phyloP scores from a whole-genome alignment of 1,139 yeast genomes.

The Protomyces lactucae-debilis region DNA sequence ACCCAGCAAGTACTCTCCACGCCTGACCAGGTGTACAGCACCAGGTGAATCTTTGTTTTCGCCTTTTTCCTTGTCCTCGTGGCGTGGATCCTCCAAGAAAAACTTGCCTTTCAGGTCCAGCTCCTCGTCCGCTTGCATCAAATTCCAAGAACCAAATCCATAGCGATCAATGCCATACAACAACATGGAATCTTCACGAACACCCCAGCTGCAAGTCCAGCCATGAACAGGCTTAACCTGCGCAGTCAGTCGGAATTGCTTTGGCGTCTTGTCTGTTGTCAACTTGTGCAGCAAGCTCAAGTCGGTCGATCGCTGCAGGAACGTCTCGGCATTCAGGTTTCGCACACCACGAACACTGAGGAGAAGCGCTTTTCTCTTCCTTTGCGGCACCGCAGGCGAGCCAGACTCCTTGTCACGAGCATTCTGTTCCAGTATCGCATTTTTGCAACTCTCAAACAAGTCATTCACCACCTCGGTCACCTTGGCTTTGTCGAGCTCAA shows the following conservation, averaged over 20 bases:
- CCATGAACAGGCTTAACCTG: constrained; percentile 77
- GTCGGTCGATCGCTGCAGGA: constrained; percentile 76
- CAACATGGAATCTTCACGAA: constrained; percentile 77
- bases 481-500: constrained; percentile 79
- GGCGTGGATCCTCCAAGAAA: constrained; percentile 46
- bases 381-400: constrained; percentile 49
- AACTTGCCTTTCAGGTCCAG: constrained; percentile 80
- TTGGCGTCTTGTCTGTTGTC: constrained; percentile 57
- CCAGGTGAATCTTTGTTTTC: constrained; percentile 65
- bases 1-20: constrained; percentile 78
- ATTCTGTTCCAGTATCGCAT: constrained; percentile 63
- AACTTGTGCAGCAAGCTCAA: constrained; percentile 56
- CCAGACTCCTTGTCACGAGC: constrained; percentile 55
- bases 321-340: constrained; percentile 83
- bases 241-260: constrained; percentile 53
- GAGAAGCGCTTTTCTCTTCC: constrained; percentile 80
- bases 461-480: constrained; percentile 73
- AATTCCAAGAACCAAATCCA: constrained; percentile 95
- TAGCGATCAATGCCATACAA: constrained; percentile 82
- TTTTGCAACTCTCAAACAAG: constrained; percentile 57
- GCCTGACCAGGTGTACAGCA: constrained; percentile 86
- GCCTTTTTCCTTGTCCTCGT: constrained; percentile 39
- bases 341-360: constrained; percentile 88
- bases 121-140: constrained; percentile 91
- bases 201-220: constrained; percentile 87